Evolutionary conservation across 495 filamentous ascomycete species (phyloP), one percentile per base, ranked within the genome.

Genomic region (Penicillium chermesinum): DNA sequence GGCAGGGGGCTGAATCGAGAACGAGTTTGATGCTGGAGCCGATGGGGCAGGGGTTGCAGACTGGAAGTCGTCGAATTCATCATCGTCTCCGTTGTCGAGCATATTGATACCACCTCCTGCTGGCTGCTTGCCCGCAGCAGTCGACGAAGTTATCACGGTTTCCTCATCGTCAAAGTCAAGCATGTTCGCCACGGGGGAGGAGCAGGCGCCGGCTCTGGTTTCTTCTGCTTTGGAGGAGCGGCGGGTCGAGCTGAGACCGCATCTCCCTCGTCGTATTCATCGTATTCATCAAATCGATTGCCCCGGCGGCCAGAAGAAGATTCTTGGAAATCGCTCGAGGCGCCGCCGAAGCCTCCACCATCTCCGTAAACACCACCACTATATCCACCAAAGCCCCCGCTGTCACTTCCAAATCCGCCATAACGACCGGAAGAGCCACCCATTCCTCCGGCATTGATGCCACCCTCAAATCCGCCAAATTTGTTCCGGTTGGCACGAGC

Each of bases 61-160:
- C 66, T 95, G 89, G 77, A 97, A 97, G 62, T 97, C 94, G 62
- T 97, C 93, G 55, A 97, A 97, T 41, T 97, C 94, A 55, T 98
- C 93, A 50, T 94, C 90, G 13, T 57, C 72, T 12, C 59, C 63
- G 12, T 72, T 59, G 47, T 77, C 69, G 22, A 87, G 66, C 32
- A 83, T 73, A 33, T 76, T 80, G 44, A 86, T 68, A 16, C 75
- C 81, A 41, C 67, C 58, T 70, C 71, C 46, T 3, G 71, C 67
- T 27, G 73, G 66, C 54, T 73, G 68, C 62, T 74, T 73, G 58
- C 72, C 55, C 53, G 71, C 67, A 56, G 69, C 65, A 20, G 72
- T 67, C 4, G 81, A 74, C n/a, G 53, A 37, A 17, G 49, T 44
- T 7, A 72, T 61, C 8, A 71, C 61, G 15, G 72, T 65, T 36